Base-by-base conservation (phyloP, 768 basidiomycete genomes). In the Vishniacozyma victoriae region DNA sequence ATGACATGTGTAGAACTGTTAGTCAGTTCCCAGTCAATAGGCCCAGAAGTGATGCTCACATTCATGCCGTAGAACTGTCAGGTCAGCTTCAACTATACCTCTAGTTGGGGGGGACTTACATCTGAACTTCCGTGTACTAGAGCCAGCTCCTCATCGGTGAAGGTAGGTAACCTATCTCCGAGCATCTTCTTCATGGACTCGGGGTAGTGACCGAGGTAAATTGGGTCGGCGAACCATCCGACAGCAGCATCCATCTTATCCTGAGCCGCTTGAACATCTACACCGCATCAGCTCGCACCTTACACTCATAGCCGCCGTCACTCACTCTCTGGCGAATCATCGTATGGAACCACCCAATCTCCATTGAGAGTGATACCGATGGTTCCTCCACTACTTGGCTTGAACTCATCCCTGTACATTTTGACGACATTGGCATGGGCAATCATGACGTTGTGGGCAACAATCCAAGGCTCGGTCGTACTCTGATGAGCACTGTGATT, bases 321-420 rank as follows among this genome's bases (percentile, higher is more conserved):
- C 82, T 57, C 62, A 86, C 85, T 86, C 60, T 82, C 80, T 9
- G 78, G 80, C 33, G 69, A 76, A 54, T 84, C 78, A 55, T 85
- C 82, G 52, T 81, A 86, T 6, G 86, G 85, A 67, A 83, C 79
- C 25, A 79, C 75, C 82, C 82, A 85, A 66, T 85, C 82, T 11
- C 84, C 82, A 57, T 86, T 86, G 37, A 86, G 75, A 0, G 85
- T 86, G 62, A 87, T 85, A n/a, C 84, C 85, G 57, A 87, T 84
- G 55, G 77, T 73, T 19, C 84, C 86, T 9, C 77, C 74, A 65
- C 86, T 84, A 1, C 52, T 68, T 3, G 76, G 55, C 71, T 84
- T 81, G 76, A 80, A 87, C 42, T 82, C 70, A 23, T 81, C 77
- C 23, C 82, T 79, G 62, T 86, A 87, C 12, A 81, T 57, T 62